These are phyloP conservation scores for Candida easanensis DNA, from an alignment of 805 yeast genomes.

Conservation along the genomic window DNA sequence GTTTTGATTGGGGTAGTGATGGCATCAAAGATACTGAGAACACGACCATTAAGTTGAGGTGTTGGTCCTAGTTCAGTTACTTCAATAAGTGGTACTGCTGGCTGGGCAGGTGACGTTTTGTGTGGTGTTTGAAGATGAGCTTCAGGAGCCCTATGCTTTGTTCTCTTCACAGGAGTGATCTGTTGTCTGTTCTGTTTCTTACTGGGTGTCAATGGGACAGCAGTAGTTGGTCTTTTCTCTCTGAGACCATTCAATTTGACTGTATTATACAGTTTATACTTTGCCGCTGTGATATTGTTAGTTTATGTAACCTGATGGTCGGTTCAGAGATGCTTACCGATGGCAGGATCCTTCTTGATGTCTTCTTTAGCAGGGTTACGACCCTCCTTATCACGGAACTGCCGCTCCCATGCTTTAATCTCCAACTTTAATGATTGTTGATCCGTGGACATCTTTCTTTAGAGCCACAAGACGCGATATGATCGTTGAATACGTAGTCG, in stretches of 20 bases:
- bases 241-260: background rate
- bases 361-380: constrained; percentile 48
- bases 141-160: too few relatives aligned
- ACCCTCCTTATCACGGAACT: constrained; percentile 36
- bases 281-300: constrained; percentile 20
- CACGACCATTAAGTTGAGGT: constrained; percentile 79
- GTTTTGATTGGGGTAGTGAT: constrained; percentile 17
- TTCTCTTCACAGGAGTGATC: too few relatives aligned
- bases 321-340: too few relatives aligned
- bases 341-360: constrained; percentile 37
- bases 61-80: constrained; percentile 71
- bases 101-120: constrained; percentile 21
- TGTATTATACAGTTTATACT: constrained; percentile 18
- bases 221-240: constrained; percentile 28
- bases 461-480: too few relatives aligned
- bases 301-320: too few relatives aligned
- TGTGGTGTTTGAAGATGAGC: constrained; percentile 20
- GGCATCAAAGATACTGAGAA: constrained; percentile 65
- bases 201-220: constrained; percentile 29
- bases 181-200: constrained; percentile 15
- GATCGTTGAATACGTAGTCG: too few relatives aligned
- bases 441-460: constrained; percentile 13
- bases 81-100: constrained; percentile 8
- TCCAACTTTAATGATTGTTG: constrained; percentile 33
- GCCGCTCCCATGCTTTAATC: constrained; percentile 56